Base-by-base conservation (phyloP, 441 rosid genomes). In the Raphanus hybrid region DNA sequence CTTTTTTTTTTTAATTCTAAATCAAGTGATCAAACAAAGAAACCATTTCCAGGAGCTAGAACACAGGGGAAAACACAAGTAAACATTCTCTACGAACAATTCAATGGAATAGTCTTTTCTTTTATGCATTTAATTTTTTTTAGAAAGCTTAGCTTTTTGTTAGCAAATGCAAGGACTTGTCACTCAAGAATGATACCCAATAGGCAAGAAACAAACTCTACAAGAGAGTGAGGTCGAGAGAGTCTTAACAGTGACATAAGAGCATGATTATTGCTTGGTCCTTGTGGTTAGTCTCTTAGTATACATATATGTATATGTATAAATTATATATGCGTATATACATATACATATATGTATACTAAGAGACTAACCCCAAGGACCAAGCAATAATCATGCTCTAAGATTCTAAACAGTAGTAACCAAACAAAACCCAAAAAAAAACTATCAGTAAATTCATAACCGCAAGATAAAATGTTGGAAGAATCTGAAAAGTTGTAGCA, bases 131-230 rank as follows among this genome's bases (percentile, higher is more conserved):
- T 9, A 29, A 3, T 29, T 3, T 29, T n/a, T n/a, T n/a, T 37
- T 8, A 37, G 3, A 37, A 37, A 37, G 9, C 16, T 50, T 50
- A 23, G 41, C 29, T 48, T 62, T 50, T 14, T 37, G 23, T 12
- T 27, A n/a, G 23, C 8, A 68, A 62, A 69, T 63, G 70, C 59
- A 69, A 63, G 8, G 20, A 34, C 45, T n/a, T 58, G 23, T 6
- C 14, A 64, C 69, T 64, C 52, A 37, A 64, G 29, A 64, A 64
- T 67, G 67, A 39, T 29, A 64, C 39, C 41, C 16, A 64, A 16
- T 2, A 54, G 35, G 29, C 43, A 64, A 70, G 65, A 63, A 69
- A 15, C 35, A 63, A 39, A 61, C 39, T 15, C 67, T 57, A 60
- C 8, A 23, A 65, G 41, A 69, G 55, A 48, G 6, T 3, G 54